Percentiles rank a stretch among this genome's conserved stretches.
Evolutionary conservation across 83 land plant genomes (phyloP).

Genomic region (Thuja plicata): DNA sequence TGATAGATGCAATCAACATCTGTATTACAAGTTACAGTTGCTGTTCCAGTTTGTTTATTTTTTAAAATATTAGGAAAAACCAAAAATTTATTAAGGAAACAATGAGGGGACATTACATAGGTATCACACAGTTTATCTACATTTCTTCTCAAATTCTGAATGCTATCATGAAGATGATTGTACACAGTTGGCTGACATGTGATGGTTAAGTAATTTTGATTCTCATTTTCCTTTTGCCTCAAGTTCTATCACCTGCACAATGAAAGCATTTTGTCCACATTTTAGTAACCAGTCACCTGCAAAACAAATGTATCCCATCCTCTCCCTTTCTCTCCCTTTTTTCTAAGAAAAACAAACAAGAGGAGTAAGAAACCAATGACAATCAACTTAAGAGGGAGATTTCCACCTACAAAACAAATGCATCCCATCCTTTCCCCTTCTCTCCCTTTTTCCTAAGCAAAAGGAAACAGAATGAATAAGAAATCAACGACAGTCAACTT

Average conservation of each 20-base stretch:
- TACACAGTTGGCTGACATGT: no score
- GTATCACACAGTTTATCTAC: no score
- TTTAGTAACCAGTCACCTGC: background rate
- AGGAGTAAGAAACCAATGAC: background rate
- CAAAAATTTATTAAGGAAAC: no score
- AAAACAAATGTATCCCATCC: slow-evolving; percentile 34
- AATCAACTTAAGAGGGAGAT: background rate
- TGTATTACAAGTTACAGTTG: no score
- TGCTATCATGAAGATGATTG: no score
- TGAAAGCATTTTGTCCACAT: background rate
- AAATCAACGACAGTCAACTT: background rate
- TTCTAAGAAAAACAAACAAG: background rate
- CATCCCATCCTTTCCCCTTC: slow-evolving; percentile 39
- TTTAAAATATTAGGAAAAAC: no score
- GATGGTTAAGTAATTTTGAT: no score
- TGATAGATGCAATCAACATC: no score
- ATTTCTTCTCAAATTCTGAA: no score
- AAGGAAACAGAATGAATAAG: background rate
- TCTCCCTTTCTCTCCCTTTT: slow-evolving; percentile 17
- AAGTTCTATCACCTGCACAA: slow-evolving; percentile 42
- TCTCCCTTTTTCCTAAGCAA: background rate
- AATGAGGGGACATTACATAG: no score
- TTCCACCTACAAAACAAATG: slow-evolving; percentile 16
- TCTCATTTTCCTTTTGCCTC: slow-evolving; percentile 23
- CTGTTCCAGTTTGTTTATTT: no score